These are phyloP conservation scores for Claviceps sp. DNA, from an alignment of 2,329 filamentous ascomycete species.

Conservation along the genomic window DNA sequence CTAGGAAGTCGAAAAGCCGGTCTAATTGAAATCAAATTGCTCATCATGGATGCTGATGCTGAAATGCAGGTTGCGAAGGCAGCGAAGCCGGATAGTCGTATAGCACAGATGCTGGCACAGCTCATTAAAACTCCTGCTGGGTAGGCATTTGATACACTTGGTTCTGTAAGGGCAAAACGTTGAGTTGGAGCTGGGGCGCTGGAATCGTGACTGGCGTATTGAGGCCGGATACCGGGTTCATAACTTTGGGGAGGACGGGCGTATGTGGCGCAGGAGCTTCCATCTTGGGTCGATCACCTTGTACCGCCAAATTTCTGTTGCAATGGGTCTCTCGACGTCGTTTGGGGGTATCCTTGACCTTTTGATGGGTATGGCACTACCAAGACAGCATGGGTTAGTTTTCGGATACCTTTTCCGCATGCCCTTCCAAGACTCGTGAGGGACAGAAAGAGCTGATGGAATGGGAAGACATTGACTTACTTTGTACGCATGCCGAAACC, in stretches of 20 bases:
- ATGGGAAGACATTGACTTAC: conserved; percentile 28
- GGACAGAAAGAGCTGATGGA: neutral
- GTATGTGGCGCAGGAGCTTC: conserved; percentile 24
- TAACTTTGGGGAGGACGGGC: conserved; percentile 18
- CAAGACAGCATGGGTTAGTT: neutral
- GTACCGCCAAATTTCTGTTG: conserved; percentile 20
- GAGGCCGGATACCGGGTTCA: conserved; percentile 8
- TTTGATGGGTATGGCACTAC: conserved; percentile 58
- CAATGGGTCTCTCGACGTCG: conserved; percentile 48
- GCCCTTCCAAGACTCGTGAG: conserved; percentile 2
- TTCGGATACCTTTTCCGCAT: neutral
- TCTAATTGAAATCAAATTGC: conserved; percentile 2
- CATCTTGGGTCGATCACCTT: conserved; percentile 32
- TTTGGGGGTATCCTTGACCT: conserved; percentile 59
- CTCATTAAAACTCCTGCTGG: neutral
- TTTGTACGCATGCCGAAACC: conserved; percentile 85
- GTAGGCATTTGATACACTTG: conserved; percentile 1
- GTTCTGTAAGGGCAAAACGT: conserved; percentile 1
- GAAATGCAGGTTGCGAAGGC: neutral
- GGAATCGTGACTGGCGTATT: conserved; percentile 3
- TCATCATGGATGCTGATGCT: neutral
- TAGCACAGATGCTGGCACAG: neutral
- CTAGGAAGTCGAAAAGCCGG: neutral
- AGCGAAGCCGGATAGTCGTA: neutral
- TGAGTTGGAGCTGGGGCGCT: conserved; percentile 5